Base-by-base conservation (phyloP, 192 early-diverging fungal species). In the Dissophora globulifera region DNA sequence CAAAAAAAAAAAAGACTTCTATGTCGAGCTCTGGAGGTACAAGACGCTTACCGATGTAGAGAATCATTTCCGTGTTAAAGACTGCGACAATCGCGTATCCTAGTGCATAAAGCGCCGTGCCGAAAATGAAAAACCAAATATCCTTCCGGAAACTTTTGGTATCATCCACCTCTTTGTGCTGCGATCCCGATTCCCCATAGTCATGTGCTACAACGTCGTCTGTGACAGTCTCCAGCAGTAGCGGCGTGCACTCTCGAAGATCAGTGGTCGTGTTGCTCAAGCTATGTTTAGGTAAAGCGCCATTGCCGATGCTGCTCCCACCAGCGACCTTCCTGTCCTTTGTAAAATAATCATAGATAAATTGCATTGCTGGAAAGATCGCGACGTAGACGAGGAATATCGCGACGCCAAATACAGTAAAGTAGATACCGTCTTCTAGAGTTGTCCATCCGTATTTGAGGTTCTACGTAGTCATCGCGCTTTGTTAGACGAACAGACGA, bases 41-140 rank as follows among this genome's bases (percentile, higher is more conserved):
- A n/a, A n/a, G n/a, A 38, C 20, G 33, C 46, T 50, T 58, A 60
- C 57, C 27, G 2, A 47, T 35, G 17, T 15, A 61, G 15, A 69
- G 43, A 13, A 68, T 29, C 12, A 33, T 51, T 1, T 33, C 48
- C 17, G 23, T 54, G 1, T 54, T 20, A 19, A 47, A 59, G 0
- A 50, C 15, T 7, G 64, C 46, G 2, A 69, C 57, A 3, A 69
- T 35, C 42, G n/a, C 58, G 38, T 27, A 54, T 15, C 67, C 58
- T 7, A 60, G 20, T 10, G 40, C 7, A 17, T 62, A 62, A 2
- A 62, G 12, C 1, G 1, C 27, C 6, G 50, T 17, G 3, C 68
- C 68, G 62, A 62, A 71, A 15, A 71, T 38, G 29, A 62, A 38
- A 25, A 71, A 71, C 5, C 9, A 15, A 17, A 71, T 10, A 38